Base-by-base conservation (phyloP, 2,329 filamentous ascomycete genomes). In the Aureobasidium leucospermi region DNA sequence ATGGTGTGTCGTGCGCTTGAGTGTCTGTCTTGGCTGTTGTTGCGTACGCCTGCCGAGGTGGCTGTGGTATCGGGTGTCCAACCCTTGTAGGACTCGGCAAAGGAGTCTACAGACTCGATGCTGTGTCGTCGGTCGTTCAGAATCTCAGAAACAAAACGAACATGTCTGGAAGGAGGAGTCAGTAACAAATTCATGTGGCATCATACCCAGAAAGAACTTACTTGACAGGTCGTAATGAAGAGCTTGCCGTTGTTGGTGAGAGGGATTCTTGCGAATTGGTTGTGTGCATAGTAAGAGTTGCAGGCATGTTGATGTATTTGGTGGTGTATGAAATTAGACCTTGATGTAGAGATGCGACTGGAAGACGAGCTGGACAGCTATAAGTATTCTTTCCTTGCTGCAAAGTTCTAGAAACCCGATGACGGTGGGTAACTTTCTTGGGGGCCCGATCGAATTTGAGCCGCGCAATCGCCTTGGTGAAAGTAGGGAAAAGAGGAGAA, bases 401-500 rank as follows among this genome's bases (percentile, higher is more conserved):
- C 19, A 19, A 32, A 34, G 16, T 58, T 58, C 55, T 58, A 58
- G 55, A 58, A 58, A 11, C 4, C 16, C 23, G 41, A 48, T 58
- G 55, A 58, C 55, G 55, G 43, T 23, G 19, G 23, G 43, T 32
- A n/a, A 48, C 43, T 43, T 41, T 36, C 31, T 28, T n/a, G 10
- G 28, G 2, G 28, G n/a, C 9, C 39, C 55, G 43, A 58, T 48
- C 43, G 39, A 19, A 48, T n/a, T 43, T 11, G 36, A 48, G 51
- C 42, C 43, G 55, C 55, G 55, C 29, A 58, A 47, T 41, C 43
- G 34, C 15, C 34, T 29, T 23, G 13, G 32, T 32, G 10, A 6
- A 15, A 58, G 32, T 48, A 58, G 42, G 43, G 43, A 48, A 23
- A 58, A 58, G n/a, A 39, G 32, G 55, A 48, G 28, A 46, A 58